Percentiles rank a stretch among this genome's conserved stretches.
Conservation (phyloP, 306 rosid species). For the Prunus dulcis region DNA sequence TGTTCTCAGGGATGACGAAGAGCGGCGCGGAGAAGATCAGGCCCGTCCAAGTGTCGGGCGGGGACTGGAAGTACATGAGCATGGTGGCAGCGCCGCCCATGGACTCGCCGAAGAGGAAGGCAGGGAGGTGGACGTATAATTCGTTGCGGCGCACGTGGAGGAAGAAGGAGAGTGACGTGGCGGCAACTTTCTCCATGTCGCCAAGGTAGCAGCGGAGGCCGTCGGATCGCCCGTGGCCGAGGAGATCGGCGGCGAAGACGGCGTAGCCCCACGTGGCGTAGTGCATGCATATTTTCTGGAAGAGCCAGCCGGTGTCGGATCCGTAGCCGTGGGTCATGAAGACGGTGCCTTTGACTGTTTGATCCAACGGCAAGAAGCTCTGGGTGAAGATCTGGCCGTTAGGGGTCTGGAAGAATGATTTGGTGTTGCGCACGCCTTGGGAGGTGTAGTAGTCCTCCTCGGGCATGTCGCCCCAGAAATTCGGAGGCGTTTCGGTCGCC, state of each 20-base stretch:
- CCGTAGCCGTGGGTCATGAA: conserved; percentile 95
- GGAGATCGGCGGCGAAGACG: conserved; percentile 89
- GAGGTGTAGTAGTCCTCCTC: conserved; percentile 88
- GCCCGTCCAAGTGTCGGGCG: conserved; percentile 80
- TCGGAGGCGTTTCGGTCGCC: conserved; percentile 36
- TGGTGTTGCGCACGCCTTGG: conserved; percentile 68
- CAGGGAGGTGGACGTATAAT: conserved; percentile 52
- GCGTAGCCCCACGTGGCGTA: conserved; percentile 90
- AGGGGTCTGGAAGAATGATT: conserved; percentile 71
- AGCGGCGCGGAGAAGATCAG: conserved; percentile 88
- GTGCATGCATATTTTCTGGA: conserved; percentile 81
- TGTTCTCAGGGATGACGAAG: conserved; percentile 85
- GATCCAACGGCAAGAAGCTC: conserved; percentile 56
- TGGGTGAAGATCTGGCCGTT: conserved; percentile 78
- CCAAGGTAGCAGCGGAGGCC: conserved; percentile 92
- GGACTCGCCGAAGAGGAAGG: conserved; percentile 92
- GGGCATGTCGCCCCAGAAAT: conserved; percentile 81
- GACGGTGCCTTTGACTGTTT: conserved; percentile 57
- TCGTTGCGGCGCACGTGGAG: conserved; percentile 54
- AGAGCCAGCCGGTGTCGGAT: conserved; percentile 97
- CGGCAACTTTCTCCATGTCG: conserved; percentile 72
- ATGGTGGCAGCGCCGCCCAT: conserved; percentile 79
- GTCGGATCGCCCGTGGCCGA: conserved; percentile 92
- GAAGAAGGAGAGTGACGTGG: conserved; percentile 70
- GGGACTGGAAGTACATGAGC: conserved; percentile 79